Evolutionary conservation across 164 flowering plant species (phyloP).

Genomic region (Berberis vulgaris): DNA sequence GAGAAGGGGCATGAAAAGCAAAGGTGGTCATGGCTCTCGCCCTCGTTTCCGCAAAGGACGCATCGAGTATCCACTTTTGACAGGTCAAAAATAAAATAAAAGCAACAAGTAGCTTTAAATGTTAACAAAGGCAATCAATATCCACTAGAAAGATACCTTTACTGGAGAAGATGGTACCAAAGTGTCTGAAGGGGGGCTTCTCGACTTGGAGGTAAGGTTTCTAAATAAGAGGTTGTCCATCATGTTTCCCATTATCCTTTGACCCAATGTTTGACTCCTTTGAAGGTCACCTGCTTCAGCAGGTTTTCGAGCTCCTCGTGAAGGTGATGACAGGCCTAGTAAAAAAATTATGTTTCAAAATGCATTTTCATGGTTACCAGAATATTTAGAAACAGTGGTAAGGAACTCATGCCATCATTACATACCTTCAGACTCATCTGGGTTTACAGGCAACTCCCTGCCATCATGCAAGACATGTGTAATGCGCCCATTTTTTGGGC

Average conservation of each 20-base stretch:
- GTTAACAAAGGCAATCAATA: not conserved
- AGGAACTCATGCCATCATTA: not conserved
- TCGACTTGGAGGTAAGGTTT: slow-evolving; percentile 69
- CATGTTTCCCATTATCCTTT: slow-evolving; percentile 92
- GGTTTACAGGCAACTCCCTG: slow-evolving; percentile 11
- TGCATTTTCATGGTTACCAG: not conserved
- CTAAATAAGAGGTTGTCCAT: slow-evolving; percentile 82
- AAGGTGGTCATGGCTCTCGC: too few species aligned
- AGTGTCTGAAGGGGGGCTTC: slow-evolving; percentile 42
- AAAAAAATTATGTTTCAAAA: slow-evolving; percentile 2
- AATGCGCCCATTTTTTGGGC: slow-evolving; percentile 16
- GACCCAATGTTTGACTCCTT: slow-evolving; percentile 84
- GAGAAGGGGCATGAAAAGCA: not conserved
- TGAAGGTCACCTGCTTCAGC: slow-evolving; percentile 46
- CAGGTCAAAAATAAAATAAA: not conserved
- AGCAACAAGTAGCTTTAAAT: not conserved
- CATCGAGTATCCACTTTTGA: not conserved
- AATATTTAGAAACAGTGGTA: not conserved
- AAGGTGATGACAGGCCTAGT: slow-evolving; percentile 72
- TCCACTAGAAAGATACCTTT: slow-evolving; percentile 40
- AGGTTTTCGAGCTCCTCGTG: slow-evolving; percentile 38
- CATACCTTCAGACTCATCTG: slow-evolving; percentile 69
- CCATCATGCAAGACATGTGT: slow-evolving; percentile 20
- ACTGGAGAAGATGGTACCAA: slow-evolving; percentile 60
- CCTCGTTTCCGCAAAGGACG: too few species aligned